Percentiles rank a stretch among this genome's conserved stretches.
These are phyloP conservation scores for Gaeumannomyces sp. DNA, from an alignment of 2,329 filamentous ascomycete genomes.

Conservation along the genomic window DNA sequence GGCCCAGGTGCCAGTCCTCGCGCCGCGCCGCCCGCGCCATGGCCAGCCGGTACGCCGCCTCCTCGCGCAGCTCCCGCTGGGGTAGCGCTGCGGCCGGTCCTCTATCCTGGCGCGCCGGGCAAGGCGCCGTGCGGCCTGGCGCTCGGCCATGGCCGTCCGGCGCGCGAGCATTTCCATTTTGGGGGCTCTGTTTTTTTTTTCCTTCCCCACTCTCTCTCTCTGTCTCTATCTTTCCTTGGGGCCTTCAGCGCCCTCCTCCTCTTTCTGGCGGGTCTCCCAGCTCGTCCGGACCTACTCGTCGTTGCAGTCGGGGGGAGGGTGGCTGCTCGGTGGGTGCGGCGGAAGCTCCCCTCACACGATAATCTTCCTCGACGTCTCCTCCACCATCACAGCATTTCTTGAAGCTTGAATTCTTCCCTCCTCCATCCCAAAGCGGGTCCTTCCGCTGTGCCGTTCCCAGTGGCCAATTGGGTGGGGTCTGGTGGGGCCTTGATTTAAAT, in stretches of 20 bases:
- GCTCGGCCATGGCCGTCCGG: slow-evolving; percentile 60
- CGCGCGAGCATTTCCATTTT: slow-evolving; percentile 70
- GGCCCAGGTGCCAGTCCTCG: slow-evolving; percentile 74
- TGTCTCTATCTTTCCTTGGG: not conserved
- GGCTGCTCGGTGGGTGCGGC: slow-evolving; percentile 8
- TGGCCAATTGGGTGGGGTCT: not conserved
- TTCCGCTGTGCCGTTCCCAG: not conserved
- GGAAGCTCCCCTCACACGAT: not conserved
- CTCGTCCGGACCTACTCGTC: not conserved
- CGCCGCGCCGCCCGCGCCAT: slow-evolving; percentile 45
- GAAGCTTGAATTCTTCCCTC: not conserved
- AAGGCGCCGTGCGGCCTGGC: slow-evolving; percentile 48
- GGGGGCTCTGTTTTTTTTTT: not conserved
- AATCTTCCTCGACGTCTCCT: not conserved
- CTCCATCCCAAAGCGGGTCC: not conserved
- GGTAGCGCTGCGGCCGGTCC: not conserved
- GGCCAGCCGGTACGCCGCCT: slow-evolving; percentile 20
- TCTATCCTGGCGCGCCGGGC: slow-evolving; percentile 15
- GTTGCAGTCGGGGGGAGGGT: slow-evolving; percentile 6
- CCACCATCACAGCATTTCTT: not conserved
- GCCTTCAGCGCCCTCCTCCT: not conserved
- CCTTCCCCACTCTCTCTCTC: not conserved
- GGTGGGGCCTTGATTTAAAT: not conserved
- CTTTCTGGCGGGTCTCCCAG: too few species aligned
- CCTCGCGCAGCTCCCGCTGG: slow-evolving; percentile 29